These are phyloP conservation scores for Blastobotrys arbuscula DNA, from an alignment of 1,139 yeast genomes.

Conservation along the genomic window DNA sequence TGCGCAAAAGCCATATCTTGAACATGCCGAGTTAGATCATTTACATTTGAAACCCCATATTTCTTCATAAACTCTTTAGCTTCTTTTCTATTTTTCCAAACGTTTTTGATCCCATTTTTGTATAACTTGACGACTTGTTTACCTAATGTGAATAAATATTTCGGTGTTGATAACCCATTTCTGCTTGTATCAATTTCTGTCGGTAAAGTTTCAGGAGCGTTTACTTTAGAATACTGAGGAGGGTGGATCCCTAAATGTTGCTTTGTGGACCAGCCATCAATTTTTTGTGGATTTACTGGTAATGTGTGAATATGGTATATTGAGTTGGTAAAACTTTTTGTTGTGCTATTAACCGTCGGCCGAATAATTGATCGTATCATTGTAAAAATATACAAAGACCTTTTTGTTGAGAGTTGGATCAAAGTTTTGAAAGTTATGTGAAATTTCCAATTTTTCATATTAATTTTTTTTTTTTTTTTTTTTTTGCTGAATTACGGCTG, in stretches of 20 bases:
- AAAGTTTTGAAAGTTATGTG: too few species aligned
- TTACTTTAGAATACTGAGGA: slow-evolving; percentile 10
- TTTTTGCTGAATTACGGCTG: too few species aligned
- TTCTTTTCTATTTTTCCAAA: slow-evolving; percentile 29
- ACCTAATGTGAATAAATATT: slow-evolving; percentile 24
- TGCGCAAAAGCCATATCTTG: slow-evolving; percentile 28
- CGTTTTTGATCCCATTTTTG: slow-evolving; percentile 33
- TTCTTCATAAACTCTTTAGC: slow-evolving; percentile 17
- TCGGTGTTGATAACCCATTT: slow-evolving; percentile 12
- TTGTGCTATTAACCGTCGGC: neutral
- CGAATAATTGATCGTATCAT: neutral
- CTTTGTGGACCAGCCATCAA: slow-evolving; percentile 4
- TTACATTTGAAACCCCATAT: slow-evolving; percentile 19
- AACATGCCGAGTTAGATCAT: slow-evolving; percentile 26
- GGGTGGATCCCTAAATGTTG: slow-evolving; percentile 9
- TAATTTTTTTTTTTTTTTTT: too few species aligned
- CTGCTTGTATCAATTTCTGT: slow-evolving; percentile 15
- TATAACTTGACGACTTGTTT: slow-evolving; percentile 31
- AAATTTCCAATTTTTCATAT: too few species aligned
- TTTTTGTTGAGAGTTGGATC: too few species aligned
- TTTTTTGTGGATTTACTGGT: slow-evolving; percentile 11
- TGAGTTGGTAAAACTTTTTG: neutral
- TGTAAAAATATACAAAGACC: too few species aligned
- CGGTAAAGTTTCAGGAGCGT: slow-evolving; percentile 28
- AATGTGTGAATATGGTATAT: neutral